A percentile compares a stretch with the other conserved stretches of the same genome.
Conservation (phyloP, 768 basidiomycete genomes). For the Podaxis sp. region DNA sequence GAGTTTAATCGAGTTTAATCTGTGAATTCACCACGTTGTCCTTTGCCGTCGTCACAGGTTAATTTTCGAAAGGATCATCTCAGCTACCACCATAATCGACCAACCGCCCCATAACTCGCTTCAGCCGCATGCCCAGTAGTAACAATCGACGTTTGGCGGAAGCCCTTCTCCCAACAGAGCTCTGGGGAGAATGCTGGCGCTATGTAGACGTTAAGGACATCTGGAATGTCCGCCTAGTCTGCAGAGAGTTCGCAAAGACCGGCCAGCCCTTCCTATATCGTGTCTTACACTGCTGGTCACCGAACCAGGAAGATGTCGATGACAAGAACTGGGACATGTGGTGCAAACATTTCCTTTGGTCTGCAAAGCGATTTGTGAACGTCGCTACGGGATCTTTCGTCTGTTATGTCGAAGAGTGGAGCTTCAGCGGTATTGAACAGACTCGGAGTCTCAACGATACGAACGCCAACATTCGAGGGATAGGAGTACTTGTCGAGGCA, state of each 20-base stretch:
- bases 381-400: constrained; percentile 6
- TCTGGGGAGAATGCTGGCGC: constrained; percentile 10
- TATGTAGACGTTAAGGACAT: constrained; percentile 7
- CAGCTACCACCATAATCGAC: neutral
- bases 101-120: neutral
- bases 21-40: neutral
- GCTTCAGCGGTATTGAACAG: constrained; percentile 9
- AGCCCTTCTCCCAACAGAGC: constrained; percentile 5
- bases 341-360: constrained; percentile 12
- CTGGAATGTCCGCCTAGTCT: constrained; percentile 10
- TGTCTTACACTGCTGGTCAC: constrained; percentile 8
- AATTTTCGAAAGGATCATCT: neutral
- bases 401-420: constrained; percentile 10
- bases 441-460: constrained; percentile 6
- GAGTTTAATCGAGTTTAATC: neutral
- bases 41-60: neutral
- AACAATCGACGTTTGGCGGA: neutral
- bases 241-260: constrained; percentile 6
- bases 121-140: neutral
- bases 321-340: constrained; percentile 11
- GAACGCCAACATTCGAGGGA: constrained; percentile 9
- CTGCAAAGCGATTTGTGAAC: constrained; percentile 5
- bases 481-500: constrained; percentile 5
- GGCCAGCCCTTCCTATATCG: constrained; percentile 4
- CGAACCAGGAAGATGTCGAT: constrained; percentile 10